Conservation (phyloP, 2,329 filamentous ascomycete species). For the Aspergillus uvarum region DNA sequence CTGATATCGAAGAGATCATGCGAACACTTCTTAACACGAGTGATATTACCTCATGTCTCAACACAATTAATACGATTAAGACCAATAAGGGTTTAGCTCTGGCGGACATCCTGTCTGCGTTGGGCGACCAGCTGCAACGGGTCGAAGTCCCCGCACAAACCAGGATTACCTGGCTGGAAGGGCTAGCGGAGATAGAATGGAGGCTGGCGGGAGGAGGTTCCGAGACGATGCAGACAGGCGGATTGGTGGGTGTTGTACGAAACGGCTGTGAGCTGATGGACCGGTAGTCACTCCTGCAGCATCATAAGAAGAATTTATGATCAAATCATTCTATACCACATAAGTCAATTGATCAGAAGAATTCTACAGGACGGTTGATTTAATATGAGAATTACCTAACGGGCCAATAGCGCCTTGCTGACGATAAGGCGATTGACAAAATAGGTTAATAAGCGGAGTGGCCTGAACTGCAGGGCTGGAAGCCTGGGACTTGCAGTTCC, state of each 20-base stretch:
- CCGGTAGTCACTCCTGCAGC: background rate
- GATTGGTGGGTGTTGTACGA: slow-evolving; percentile 83
- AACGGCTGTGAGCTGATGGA: slow-evolving; percentile 77
- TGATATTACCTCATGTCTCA: slow-evolving; percentile 86
- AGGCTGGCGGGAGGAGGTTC: slow-evolving; percentile 82
- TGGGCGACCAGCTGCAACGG: slow-evolving; percentile 78
- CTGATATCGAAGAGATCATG: slow-evolving; percentile 81
- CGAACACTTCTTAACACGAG: slow-evolving; percentile 78
- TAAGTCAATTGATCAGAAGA: background rate
- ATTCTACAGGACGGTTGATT: background rate
- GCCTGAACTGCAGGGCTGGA: no score
- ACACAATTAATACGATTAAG: slow-evolving; percentile 86
- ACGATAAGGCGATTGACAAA: background rate
- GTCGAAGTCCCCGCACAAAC: slow-evolving; percentile 83
- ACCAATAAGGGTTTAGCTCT: slow-evolving; percentile 79
- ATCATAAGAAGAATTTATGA: background rate
- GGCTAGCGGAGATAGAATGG: slow-evolving; percentile 90
- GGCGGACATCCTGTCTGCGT: slow-evolving; percentile 85
- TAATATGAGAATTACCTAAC: background rate
- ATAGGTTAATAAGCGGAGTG: no score
- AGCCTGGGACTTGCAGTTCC: no score
- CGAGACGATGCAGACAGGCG: slow-evolving; percentile 87
- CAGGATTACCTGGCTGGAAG: slow-evolving; percentile 87
- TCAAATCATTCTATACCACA: background rate
- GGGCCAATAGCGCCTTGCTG: background rate